Evolutionary conservation across 805 yeast genomes (phyloP).

Genomic region (Kodamaea lidongshanica): DNA sequence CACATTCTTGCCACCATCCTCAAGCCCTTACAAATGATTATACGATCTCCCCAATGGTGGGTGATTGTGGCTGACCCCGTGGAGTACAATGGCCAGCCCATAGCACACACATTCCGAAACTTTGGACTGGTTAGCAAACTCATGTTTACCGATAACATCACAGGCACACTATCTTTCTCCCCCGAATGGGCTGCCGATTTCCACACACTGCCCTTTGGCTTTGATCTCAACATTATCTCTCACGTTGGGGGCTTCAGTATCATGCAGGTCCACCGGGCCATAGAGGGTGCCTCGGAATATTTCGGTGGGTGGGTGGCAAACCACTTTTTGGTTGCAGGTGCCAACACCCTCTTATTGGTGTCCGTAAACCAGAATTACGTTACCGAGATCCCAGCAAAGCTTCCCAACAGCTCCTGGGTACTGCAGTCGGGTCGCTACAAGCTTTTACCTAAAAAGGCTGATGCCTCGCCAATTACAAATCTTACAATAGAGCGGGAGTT

Average conservation of each 20-base stretch:
- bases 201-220: conserved; percentile 22
- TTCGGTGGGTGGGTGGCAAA: conserved; percentile 8
- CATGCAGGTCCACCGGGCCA: conserved; percentile 2
- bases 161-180: conserved; percentile 24
- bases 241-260: conserved; percentile 17
- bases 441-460: background rate
- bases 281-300: conserved; percentile 2
- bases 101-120: conserved; percentile 25
- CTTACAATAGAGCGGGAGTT: conserved; percentile 1
- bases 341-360: background rate
- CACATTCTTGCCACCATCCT: conserved; percentile 26
- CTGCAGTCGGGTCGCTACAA: background rate
- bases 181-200: conserved; percentile 27
- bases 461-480: background rate
- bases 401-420: conserved; percentile 1
- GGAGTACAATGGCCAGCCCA: conserved; percentile 15
- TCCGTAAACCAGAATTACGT: conserved; percentile 2
- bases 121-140: conserved; percentile 27
- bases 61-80: conserved; percentile 23
- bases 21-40: conserved; percentile 23
- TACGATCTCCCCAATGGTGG: conserved; percentile 24
- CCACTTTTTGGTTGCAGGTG: conserved; percentile 4
- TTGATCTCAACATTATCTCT: conserved; percentile 22
- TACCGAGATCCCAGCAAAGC: background rate
- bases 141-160: conserved; percentile 3